Conservation (phyloP, 371 early-diverging fungal genomes). For the Basidiobolus heterosporus region DNA sequence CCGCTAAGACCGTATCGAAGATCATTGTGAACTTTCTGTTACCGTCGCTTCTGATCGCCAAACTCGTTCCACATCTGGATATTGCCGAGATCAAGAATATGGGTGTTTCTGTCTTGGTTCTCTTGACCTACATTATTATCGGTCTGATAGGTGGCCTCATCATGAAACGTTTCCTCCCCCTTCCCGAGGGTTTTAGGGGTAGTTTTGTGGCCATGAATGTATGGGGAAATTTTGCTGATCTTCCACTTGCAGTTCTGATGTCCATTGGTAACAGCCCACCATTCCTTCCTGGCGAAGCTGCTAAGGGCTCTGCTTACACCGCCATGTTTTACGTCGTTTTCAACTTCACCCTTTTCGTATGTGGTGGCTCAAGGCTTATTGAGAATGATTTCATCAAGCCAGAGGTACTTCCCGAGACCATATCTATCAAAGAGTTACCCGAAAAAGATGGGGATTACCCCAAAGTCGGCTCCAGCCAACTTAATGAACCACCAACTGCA, state of each 20-base stretch:
- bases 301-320: conserved; percentile 15
- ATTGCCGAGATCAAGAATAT: not conserved
- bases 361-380: conserved; percentile 12
- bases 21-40: not conserved
- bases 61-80: not conserved
- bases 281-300: conserved; percentile 15
- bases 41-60: not conserved
- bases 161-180: not conserved
- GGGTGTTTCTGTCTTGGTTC: not conserved
- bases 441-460: no score
- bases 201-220: not conserved
- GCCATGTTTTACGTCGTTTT: conserved; percentile 16
- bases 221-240: conserved; percentile 10
- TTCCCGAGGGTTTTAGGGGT: not conserved
- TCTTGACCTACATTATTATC: not conserved
- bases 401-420: no score
- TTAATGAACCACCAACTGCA: no score
- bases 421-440: no score
- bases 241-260: conserved; percentile 18
- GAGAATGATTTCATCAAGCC: not conserved
- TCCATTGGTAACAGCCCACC: conserved; percentile 15
- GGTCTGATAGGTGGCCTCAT: not conserved
- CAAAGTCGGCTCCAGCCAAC: no score
- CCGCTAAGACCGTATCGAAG: not conserved
- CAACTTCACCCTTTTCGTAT: conserved; percentile 15